Evolutionary conservation across 2,329 filamentous ascomycete species (phyloP), one percentile per base, ranked within the genome.

Genomic region (Exophiala sideris): DNA sequence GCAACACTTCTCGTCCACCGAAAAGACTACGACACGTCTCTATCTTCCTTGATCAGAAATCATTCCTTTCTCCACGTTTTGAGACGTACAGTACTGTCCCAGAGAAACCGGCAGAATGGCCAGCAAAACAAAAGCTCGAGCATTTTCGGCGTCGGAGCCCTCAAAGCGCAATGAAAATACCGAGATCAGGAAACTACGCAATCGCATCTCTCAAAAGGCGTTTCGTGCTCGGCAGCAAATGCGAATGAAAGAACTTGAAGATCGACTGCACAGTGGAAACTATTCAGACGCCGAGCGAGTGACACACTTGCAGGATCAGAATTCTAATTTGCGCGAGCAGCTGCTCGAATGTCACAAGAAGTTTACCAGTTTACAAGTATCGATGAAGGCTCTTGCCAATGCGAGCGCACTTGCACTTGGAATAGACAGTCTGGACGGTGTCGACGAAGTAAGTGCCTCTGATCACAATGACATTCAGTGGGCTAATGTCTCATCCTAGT

Each of bases 151-250:
- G 5, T 29, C 24, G 1, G 24, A 29, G 24, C 24, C 24, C 34
- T n/a, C 21, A 29, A 29, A 29, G 24, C 24, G 24, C 24, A 29
- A 29, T 3, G 24, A 29, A 8, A 29, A 29, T 29, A 29, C 24
- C 5, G 24, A 29, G 24, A 29, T 29, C 7, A 29, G 49, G 38
- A 56, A 52, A 36, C 29, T 56, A 21, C 44, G 53, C 36, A 56
- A 56, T 49, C 53, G 53, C n/a, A 24, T 56, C 5, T 56, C 53
- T 11, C 53, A 56, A 32, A 47, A 56, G 32, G 53, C 53, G 7
- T 56, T 56, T 38, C 53, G 53, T 12, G 48, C 53, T 10, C 53
- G 54, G 12, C 54, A 51, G 32, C 41, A 40, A 11, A 47, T 57
- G 45, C 45, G 50, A 7, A 54, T 57, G n/a, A 50, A 54, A 32